Conservation (phyloP, 2,329 filamentous ascomycete genomes). For the Neofusicoccum ribis region DNA sequence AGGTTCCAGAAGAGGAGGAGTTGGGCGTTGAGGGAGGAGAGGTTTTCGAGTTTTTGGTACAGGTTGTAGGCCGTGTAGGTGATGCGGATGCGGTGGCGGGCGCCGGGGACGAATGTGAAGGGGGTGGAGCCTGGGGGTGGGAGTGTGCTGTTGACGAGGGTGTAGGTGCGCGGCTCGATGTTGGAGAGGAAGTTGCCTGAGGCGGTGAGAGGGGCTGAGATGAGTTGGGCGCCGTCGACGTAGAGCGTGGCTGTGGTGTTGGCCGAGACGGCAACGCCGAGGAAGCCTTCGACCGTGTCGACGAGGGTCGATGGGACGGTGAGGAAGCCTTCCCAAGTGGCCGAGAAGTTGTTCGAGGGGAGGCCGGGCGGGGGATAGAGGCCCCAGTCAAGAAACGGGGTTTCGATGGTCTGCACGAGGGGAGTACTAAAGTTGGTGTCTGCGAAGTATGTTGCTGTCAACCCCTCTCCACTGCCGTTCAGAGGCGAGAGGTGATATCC, state of each 20-base stretch:
- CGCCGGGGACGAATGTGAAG: conserved; percentile 41
- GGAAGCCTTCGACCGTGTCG: conserved; percentile 36
- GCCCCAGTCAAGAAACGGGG: conserved; percentile 47
- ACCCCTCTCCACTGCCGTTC: conserved; percentile 40
- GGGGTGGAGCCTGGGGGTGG: conserved; percentile 39
- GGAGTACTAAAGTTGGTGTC: conserved; percentile 41
- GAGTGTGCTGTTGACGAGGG: conserved; percentile 36
- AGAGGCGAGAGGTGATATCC: conserved; percentile 40
- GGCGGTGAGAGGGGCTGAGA: conserved; percentile 28
- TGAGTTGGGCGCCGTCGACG: conserved; percentile 36
- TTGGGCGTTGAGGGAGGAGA: conserved; percentile 45
- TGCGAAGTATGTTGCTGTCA: conserved; percentile 45
- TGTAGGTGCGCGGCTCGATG: conserved; percentile 42
- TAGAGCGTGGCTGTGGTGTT: conserved; percentile 45
- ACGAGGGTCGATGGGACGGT: conserved; percentile 42
- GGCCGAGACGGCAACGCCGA: conserved; percentile 43
- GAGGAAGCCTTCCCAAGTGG: conserved; percentile 45
- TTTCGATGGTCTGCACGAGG: conserved; percentile 33
- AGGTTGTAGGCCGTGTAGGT: conserved; percentile 48
- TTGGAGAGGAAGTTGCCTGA: conserved; percentile 42
- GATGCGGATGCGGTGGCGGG: conserved; percentile 40
- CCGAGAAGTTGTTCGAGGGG: conserved; percentile 49
- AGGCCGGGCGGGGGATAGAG: conserved; percentile 46
- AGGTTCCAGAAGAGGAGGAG: conserved; percentile 50
- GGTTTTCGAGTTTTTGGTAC: conserved; percentile 42